These are phyloP conservation scores for Cystobasidium ongulense DNA, from an alignment of 768 basidiomycete species.

Conservation along the genomic window DNA sequence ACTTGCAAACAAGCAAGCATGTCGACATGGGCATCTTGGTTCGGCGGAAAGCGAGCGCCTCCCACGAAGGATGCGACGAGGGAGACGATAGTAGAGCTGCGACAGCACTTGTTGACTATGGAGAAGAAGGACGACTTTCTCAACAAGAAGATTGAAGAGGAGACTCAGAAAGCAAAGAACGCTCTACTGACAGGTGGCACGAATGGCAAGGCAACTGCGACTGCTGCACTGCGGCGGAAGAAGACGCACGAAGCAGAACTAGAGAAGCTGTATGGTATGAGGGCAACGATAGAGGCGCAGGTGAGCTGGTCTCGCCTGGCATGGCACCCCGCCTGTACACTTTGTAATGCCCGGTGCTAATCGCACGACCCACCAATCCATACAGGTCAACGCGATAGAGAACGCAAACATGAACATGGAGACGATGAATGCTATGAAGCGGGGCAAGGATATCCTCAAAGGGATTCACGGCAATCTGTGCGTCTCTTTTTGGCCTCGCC, in stretches of 20 bases:
- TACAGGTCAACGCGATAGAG: constrained; percentile 79
- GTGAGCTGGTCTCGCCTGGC: too few relatives aligned
- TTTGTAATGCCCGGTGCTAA: background rate
- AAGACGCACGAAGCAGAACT: constrained; percentile 79
- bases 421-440: constrained; percentile 96
- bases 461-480: constrained; percentile 82
- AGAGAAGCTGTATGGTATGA: constrained; percentile 71
- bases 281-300: constrained; percentile 89
- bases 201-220: constrained; percentile 57
- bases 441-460: constrained; percentile 78
- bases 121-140: constrained; percentile 99
- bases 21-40: constrained; percentile 69
- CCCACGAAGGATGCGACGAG: constrained; percentile 76
- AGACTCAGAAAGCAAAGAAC: constrained; percentile 76
- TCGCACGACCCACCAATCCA: background rate
- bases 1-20: constrained; percentile 41
- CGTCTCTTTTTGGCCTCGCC: constrained; percentile 45
- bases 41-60: constrained; percentile 60
- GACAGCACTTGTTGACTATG: constrained; percentile 89
- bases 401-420: constrained; percentile 95
- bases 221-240: constrained; percentile 83
- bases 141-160: constrained; percentile 82
- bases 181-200: constrained; percentile 12
- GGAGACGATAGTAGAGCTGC: constrained; percentile 80
- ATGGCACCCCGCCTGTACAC: too few relatives aligned